phyloP scores from a whole-genome alignment of 768 basidiomycete species.

The Trametes gibbosa region DNA sequence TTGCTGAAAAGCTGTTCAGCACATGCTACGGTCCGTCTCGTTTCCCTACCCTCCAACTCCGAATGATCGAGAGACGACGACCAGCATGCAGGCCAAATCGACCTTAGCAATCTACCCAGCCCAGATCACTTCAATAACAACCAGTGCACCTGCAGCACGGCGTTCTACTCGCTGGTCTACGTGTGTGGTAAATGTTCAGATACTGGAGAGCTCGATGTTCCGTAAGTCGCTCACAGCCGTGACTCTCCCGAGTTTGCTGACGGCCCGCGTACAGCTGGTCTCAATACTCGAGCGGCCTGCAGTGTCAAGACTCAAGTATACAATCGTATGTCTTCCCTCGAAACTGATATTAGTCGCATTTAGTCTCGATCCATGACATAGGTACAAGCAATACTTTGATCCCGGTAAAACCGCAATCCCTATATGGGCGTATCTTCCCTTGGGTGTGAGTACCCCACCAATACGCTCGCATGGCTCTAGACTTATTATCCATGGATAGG shows the following conservation, averaged over 20 bases:
- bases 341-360: no score
- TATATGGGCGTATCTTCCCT: not conserved
- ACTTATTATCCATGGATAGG: not conserved
- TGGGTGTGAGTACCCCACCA: not conserved
- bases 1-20: not conserved
- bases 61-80: not conserved
- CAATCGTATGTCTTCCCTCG: no score
- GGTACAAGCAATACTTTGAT: not conserved
- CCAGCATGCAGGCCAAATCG: no score
- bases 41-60: no score
- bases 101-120: no score
- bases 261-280: not conserved
- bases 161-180: not conserved
- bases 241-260: no score
- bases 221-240: not conserved
- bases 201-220: not conserved
- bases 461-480: not conserved
- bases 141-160: not conserved
- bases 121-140: no score
- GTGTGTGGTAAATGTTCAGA: not conserved
- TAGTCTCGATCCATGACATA: no score
- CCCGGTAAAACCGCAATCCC: not conserved
- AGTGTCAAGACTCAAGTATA: not conserved
- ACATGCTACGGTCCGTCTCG: not conserved
- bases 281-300: not conserved